A percentile compares a stretch with the other conserved stretches of the same genome.
These are phyloP conservation scores for Evernia prunastri DNA, from an alignment of 495 filamentous ascomycete genomes.

Conservation along the genomic window DNA sequence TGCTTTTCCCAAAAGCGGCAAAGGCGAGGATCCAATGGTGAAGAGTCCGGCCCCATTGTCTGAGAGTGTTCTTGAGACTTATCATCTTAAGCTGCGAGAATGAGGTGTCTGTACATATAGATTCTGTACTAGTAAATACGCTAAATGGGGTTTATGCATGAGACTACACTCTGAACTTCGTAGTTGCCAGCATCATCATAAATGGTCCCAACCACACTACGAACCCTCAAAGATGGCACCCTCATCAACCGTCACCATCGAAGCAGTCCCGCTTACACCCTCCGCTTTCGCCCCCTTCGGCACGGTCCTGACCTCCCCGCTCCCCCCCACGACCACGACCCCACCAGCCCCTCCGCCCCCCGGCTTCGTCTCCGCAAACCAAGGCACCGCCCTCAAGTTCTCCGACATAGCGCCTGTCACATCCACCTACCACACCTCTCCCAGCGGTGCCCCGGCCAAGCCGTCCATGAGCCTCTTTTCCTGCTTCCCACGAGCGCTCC, in stretches of 20 bases:
- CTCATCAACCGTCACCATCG: conserved; percentile 26
- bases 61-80: conserved; percentile 57
- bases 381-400: conserved; percentile 83
- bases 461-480: conserved; percentile 83
- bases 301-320: conserved; percentile 69
- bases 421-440: conserved; percentile 60
- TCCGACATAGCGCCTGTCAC: conserved; percentile 63
- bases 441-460: conserved; percentile 52
- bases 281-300: conserved; percentile 73
- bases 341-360: conserved; percentile 37
- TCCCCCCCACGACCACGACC: conserved; percentile 36
- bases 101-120: neutral
- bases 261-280: conserved; percentile 53
- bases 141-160: no score
- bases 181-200: no score
- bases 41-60: conserved; percentile 62
- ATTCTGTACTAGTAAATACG: neutral
- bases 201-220: neutral
- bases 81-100: conserved; percentile 48
- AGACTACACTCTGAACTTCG: no score
- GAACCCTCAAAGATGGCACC: conserved; percentile 1
- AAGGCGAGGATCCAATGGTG: conserved; percentile 77
- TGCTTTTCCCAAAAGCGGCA: conserved; percentile 89
- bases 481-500: conserved; percentile 62
- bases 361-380: conserved; percentile 54